Evolutionary conservation across 2,329 filamentous ascomycete genomes (phyloP).

Genomic region (Colletotrichum sojae): DNA sequence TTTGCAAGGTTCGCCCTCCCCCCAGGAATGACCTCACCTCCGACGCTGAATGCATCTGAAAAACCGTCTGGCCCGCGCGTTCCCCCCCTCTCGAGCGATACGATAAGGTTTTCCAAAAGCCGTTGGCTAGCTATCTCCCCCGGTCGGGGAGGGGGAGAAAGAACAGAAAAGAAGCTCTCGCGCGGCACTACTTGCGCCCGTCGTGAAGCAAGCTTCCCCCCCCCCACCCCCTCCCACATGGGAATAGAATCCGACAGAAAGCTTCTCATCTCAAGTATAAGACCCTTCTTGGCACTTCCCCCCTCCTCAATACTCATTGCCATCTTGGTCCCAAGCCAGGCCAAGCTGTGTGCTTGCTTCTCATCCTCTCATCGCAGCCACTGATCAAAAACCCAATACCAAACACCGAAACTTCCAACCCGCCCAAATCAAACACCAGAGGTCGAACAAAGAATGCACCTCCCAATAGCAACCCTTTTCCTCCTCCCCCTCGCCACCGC

Average conservation of each 20-base stretch:
- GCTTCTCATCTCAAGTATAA: conserved; percentile 4
- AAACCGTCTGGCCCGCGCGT: background rate
- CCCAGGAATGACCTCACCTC: background rate
- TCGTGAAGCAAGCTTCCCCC: background rate
- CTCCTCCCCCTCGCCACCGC: background rate
- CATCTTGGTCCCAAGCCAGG: no score
- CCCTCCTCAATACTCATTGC: no score
- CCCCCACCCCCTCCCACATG: background rate
- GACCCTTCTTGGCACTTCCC: background rate
- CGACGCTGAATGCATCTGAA: background rate
- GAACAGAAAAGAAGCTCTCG: no score
- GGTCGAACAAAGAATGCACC: conserved; percentile 5
- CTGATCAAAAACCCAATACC: no score
- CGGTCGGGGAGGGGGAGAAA: background rate
- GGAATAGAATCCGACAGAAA: conserved; percentile 6
- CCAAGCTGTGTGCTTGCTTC: background rate
- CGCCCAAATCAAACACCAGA: no score
- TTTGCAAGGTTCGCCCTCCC: conserved; percentile 10
- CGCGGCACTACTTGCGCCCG: background rate
- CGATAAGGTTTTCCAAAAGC: conserved; percentile 18
- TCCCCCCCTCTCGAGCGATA: background rate
- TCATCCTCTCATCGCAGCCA: no score
- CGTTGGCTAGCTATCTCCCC: no score
- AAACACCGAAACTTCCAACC: no score
- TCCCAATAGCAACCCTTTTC: background rate